These are phyloP conservation scores for Fusarium sp. DNA, from an alignment of 2,329 filamentous ascomycete species.

Conservation along the genomic window DNA sequence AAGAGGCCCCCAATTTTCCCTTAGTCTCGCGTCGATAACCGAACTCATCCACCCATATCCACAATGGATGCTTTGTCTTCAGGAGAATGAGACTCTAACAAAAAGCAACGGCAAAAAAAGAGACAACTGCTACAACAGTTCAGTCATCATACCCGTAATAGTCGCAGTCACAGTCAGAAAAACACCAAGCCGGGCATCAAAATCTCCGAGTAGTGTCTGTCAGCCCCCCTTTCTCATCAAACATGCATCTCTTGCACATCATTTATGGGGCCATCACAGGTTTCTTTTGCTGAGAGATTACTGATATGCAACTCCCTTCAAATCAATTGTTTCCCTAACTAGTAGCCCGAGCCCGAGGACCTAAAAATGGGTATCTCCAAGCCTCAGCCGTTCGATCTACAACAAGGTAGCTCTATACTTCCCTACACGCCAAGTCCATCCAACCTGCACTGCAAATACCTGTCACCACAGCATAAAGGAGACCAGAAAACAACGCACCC, in stretches of 20 bases:
- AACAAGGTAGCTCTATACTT: neutral
- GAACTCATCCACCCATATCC: neutral
- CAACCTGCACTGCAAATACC: neutral
- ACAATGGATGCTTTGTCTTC: neutral
- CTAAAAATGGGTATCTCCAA: neutral
- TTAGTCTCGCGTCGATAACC: slow-evolving; percentile 16
- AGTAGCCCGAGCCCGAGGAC: neutral
- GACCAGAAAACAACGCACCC: neutral
- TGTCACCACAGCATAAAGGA: neutral
- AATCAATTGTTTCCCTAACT: neutral
- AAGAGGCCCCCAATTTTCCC: neutral
- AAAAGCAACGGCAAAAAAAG: neutral
- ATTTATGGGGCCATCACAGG: slow-evolving; percentile 2
- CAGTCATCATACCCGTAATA: neutral
- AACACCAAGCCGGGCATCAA: neutral
- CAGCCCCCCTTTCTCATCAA: slow-evolving; percentile 7
- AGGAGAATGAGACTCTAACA: neutral
- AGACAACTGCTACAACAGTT: neutral
- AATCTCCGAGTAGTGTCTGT: neutral
- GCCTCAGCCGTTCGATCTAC: slow-evolving; percentile 7
- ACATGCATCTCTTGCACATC: neutral
- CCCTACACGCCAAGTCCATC: neutral
- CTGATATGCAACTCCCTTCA: slow-evolving; percentile 1
- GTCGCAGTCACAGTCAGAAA: neutral
- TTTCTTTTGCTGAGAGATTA: neutral